Evolutionary conservation across 2,329 filamentous ascomycete genomes (phyloP).

Genomic region (Cadophora sp.): DNA sequence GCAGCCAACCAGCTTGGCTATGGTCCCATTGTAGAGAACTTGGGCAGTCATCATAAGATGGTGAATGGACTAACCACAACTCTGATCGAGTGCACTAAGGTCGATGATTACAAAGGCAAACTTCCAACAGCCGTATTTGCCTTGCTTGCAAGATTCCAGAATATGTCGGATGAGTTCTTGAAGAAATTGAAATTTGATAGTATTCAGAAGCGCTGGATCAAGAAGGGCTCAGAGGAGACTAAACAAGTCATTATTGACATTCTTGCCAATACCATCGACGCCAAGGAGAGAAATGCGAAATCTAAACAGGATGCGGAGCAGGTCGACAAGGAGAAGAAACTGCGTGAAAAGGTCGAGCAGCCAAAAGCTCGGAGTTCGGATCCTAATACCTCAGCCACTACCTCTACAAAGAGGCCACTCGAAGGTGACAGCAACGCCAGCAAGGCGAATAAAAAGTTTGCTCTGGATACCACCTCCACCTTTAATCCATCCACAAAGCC

Average conservation of each 20-base stretch:
- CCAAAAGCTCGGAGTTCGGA: conserved; percentile 35
- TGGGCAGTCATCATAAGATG: conserved; percentile 63
- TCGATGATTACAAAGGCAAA: conserved; percentile 58
- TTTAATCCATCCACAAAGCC: conserved; percentile 37
- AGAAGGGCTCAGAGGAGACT: conserved; percentile 67
- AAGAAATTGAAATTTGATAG: conserved; percentile 71
- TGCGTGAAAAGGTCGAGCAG: conserved; percentile 37
- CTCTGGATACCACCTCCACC: conserved; percentile 39
- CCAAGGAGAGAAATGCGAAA: conserved; percentile 46
- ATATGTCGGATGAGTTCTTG: conserved; percentile 62
- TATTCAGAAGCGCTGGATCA: conserved; percentile 67
- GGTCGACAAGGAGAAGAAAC: conserved; percentile 37
- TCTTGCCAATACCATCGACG: conserved; percentile 46
- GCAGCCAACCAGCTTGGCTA: conserved; percentile 61
- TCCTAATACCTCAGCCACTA: conserved; percentile 22
- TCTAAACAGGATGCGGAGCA: conserved; percentile 50
- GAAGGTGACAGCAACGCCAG: conserved; percentile 41
- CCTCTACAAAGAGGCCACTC: conserved; percentile 41
- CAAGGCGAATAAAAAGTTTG: conserved; percentile 44
- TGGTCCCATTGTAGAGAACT: conserved; percentile 60
- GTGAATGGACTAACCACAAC: conserved; percentile 60
- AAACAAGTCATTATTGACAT: conserved; percentile 67
- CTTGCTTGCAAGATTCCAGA: conserved; percentile 65
- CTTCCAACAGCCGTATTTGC: conserved; percentile 62
- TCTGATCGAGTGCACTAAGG: conserved; percentile 60